Conservation (phyloP, 2,329 filamentous ascomycete genomes). For the Trichoderma koningii region DNA sequence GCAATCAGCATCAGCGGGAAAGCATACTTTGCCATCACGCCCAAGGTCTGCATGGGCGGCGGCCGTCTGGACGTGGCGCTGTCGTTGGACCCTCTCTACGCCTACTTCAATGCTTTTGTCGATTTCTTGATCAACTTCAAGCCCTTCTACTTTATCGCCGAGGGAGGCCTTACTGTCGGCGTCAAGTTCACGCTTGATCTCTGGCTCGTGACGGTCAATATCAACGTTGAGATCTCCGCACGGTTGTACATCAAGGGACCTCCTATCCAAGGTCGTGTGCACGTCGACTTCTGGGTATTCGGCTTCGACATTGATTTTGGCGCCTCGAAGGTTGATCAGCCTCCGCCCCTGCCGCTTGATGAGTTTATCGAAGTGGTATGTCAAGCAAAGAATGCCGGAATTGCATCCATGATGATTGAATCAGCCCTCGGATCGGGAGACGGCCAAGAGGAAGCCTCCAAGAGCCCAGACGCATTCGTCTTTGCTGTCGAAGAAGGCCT, state of each 20-base stretch:
- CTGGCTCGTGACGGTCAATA: constrained; percentile 33
- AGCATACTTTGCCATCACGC: constrained; percentile 45
- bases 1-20: constrained; percentile 38
- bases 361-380: too few species aligned
- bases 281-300: constrained; percentile 35
- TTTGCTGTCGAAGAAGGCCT: too few species aligned
- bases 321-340: too few species aligned
- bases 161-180: constrained; percentile 35
- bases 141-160: constrained; percentile 42
- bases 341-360: too few species aligned
- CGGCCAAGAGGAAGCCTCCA: too few species aligned
- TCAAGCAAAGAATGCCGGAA: too few species aligned
- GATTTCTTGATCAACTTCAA: constrained; percentile 48
- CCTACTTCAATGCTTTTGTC: constrained; percentile 44
- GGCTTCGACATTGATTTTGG: constrained; percentile 35
- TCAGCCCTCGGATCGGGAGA: too few species aligned
- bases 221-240: constrained; percentile 31
- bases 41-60: constrained; percentile 42
- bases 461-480: too few species aligned
- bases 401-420: too few species aligned
- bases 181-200: constrained; percentile 36
- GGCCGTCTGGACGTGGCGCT: constrained; percentile 30
- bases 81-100: constrained; percentile 33
- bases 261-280: constrained; percentile 31
- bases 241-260: constrained; percentile 31